Evolutionary conservation across 2,329 filamentous ascomycete genomes (phyloP), one percentile per base, ranked within the genome.

Genomic region (Periglandula ipomoeae): DNA sequence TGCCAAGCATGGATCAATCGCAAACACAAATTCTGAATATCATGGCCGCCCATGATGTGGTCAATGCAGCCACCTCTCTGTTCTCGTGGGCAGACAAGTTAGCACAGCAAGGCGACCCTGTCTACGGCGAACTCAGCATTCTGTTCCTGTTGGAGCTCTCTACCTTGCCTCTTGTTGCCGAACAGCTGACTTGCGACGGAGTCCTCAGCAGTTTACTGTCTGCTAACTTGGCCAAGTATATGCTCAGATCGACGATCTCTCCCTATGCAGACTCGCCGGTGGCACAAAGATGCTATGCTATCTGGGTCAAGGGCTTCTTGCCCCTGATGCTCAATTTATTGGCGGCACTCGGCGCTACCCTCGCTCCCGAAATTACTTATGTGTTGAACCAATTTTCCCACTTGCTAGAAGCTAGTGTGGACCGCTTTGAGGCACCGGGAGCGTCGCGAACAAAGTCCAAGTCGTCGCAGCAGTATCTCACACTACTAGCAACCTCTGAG

Each of bases 51-150:
- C 82, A 89, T 61, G 82, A 86, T 54, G 84, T 84, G 1, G 76
- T 88, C 41, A 86, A 91, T 58, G 86, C 89, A 52, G 90, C 89
- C 1, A 83, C 85, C 5, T 89, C 87, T 30, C 76, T 98, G 5
- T 97, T 91, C 67, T 95, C 89, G 0, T 98, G 93, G 93, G 81
- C 91, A 4, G 89, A 97, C 64, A 82, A 84, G 55, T 75, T 97
- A 22, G 79, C 85, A 0, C 76, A 85, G 32, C 78, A 85, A 49
- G 81, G 83, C 24, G 91, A 97, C 61, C 91, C 93, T 0, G 74
- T 97, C 26, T 97, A 96, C 64, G 93, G 90, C 54, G 90, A 96
- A 62, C 78, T 96, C n/a, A 87, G 87, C 58, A 77, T 95, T 37
- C 76, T 90, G 23, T 94, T 97, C 66, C 75, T 98, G 13, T 80